Conservation (phyloP, 495 filamentous ascomycete species). For the Neohortaea acidophila region DNA sequence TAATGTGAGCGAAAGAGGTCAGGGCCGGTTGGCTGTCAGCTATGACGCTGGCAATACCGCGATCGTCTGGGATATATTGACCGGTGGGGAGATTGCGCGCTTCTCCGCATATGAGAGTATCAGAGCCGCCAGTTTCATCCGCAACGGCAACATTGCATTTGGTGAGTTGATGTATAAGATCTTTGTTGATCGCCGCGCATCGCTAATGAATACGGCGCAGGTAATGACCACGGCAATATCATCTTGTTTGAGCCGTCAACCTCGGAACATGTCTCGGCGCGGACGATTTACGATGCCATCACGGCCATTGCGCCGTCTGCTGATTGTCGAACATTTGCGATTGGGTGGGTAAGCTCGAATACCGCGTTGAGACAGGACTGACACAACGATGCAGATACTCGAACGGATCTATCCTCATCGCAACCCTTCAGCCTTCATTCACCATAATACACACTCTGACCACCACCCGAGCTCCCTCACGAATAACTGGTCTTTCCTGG, state of each 20-base stretch:
- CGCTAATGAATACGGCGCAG: slow-evolving; percentile 30
- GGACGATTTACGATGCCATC: slow-evolving; percentile 87
- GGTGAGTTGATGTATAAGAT: slow-evolving; percentile 39
- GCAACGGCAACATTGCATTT: slow-evolving; percentile 92
- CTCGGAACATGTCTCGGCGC: slow-evolving; percentile 80
- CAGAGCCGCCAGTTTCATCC: slow-evolving; percentile 82
- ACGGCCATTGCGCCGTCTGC: slow-evolving; percentile 76
- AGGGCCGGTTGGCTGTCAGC: slow-evolving; percentile 76
- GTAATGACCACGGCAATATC: slow-evolving; percentile 79
- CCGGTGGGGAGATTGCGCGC: slow-evolving; percentile 74
- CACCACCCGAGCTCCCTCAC: slow-evolving; percentile 65
- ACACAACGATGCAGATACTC: slow-evolving; percentile 55
- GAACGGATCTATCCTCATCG: slow-evolving; percentile 88
- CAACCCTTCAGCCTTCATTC: slow-evolving; percentile 76
- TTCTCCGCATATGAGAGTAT: slow-evolving; percentile 84
- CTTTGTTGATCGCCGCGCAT: neutral
- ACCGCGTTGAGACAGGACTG: slow-evolving; percentile 1
- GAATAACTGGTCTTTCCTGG: slow-evolving; percentile 84
- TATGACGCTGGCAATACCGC: slow-evolving; percentile 84
- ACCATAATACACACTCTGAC: slow-evolving; percentile 88
- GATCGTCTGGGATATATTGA: slow-evolving; percentile 93
- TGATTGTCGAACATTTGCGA: slow-evolving; percentile 94
- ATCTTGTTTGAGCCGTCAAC: slow-evolving; percentile 89
- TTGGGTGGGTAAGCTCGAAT: slow-evolving; percentile 58
- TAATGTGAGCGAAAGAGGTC: slow-evolving; percentile 77